A percentile compares a stretch with the other conserved stretches of the same genome.
phyloP scores from a whole-genome alignment of 257 asterid genomes.

The Osmanthus fragrans region DNA sequence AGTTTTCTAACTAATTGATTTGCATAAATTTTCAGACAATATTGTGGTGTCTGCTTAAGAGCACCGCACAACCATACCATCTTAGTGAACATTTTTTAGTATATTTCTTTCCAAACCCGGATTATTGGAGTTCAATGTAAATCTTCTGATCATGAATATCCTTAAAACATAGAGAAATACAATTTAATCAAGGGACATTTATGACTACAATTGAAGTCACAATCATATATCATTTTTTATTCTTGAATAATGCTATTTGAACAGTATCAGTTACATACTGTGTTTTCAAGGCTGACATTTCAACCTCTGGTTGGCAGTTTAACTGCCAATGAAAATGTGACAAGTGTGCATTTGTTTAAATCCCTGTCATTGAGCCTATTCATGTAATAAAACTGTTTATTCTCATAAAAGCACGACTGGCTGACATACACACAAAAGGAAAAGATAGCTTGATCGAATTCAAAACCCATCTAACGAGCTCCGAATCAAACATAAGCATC shows the following conservation, averaged over 20 bases:
- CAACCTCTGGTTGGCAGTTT: not conserved
- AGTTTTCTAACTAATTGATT: too few species aligned
- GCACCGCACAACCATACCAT: not conserved
- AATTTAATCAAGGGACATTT: not conserved
- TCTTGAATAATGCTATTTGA: too few species aligned
- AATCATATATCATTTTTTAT: not conserved
- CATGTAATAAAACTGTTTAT: not conserved
- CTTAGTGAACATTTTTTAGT: not conserved
- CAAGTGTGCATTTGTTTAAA: too few species aligned
- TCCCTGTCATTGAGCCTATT: too few species aligned
- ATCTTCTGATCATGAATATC: not conserved
- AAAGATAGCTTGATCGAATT: not conserved
- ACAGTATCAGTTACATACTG: too few species aligned
- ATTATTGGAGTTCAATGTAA: not conserved
- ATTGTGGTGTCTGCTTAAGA: not conserved
- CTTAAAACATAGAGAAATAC: not conserved
- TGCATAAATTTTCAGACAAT: too few species aligned
- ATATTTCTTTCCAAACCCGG: not conserved
- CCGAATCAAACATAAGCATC: constrained; percentile 2
- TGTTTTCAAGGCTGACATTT: too few species aligned
- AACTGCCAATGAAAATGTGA: too few species aligned
- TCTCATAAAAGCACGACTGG: not conserved
- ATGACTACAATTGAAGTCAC: not conserved
- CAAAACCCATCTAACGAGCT: not conserved
- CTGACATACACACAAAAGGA: not conserved